Evolutionary conservation across 371 early-diverging fungal genomes (phyloP), one percentile per base, ranked within the genome.

Genomic region (Lichtheimia ramosa): DNA sequence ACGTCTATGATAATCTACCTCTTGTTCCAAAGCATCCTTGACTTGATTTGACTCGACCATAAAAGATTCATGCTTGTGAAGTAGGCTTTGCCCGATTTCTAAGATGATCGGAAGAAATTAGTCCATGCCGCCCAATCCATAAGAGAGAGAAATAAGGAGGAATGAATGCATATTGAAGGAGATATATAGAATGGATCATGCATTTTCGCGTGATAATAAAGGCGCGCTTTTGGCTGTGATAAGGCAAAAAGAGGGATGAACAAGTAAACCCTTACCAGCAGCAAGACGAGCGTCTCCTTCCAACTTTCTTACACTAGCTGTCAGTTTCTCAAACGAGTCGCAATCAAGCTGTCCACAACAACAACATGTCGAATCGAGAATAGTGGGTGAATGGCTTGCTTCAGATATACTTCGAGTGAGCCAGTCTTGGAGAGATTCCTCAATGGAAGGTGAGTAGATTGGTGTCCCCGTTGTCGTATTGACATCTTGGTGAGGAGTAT

Each of bases 1-100:
- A 46, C 41, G 12, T 12, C 39, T 51, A 23, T 43, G 14, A 24
- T 15, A 21, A 13, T 27, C 25, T 66, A 74, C 80, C 61, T 79
- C 66, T 28, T 58, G 65, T 51, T 64, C 70, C 64, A 68, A 73
- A 57, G 14, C 58, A 25, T n/a, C 48, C 41, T 65, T 70, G 14
- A 64, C 40, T 39, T 71, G 61, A 23, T 59, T 69, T 10, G 76
- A 62, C 49, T 76, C 74, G 12, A 55, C 34, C 1, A 72, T 68
- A 55, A 58, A 68, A 13, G 64, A 51, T 49, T 79, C 79, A 68
- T 79, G 76, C 56, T 75, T 75, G 18, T 74, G 60, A 28, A 79
- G 56, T 25, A 79, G 54, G 50, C 74, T 69, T 54, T 79, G 80
- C 21, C 80, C 80, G 46, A 79, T 79, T 56, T 74, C 80, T 63